phyloP scores from a whole-genome alignment of 192 early-diverging fungal genomes.

The Dispira parvispora region DNA sequence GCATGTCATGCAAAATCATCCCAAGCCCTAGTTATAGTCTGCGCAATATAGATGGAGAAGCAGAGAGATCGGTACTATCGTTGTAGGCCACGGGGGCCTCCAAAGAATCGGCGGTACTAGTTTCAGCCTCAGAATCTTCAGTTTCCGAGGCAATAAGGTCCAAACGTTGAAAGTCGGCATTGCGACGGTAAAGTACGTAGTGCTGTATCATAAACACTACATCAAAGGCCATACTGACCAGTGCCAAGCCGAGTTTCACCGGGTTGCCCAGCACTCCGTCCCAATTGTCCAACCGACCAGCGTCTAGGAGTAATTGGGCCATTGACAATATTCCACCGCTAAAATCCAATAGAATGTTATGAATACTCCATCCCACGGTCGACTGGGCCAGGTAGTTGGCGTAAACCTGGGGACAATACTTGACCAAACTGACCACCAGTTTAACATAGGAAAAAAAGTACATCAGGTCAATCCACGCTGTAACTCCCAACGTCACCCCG shows the following conservation, averaged over 20 bases:
- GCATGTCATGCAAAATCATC: no score
- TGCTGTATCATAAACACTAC: constrained; percentile 69
- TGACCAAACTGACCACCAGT: constrained; percentile 58
- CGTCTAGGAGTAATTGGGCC: constrained; percentile 62
- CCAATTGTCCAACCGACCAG: constrained; percentile 37
- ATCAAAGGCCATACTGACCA: constrained; percentile 67
- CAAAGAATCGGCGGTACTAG: no score
- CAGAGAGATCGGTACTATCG: no score
- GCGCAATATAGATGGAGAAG: no score
- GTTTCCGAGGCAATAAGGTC: background rate
- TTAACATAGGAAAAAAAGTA: constrained; percentile 68
- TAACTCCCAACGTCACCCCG: constrained; percentile 5
- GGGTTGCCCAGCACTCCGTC: constrained; percentile 39
- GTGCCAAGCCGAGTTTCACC: constrained; percentile 61
- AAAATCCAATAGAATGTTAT: constrained; percentile 76
- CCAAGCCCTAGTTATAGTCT: no score
- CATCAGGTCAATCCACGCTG: constrained; percentile 38
- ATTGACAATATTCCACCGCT: constrained; percentile 66
- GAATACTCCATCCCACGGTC: constrained; percentile 81
- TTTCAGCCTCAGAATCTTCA: no score
- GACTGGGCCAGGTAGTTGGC: constrained; percentile 57
- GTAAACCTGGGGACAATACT: constrained; percentile 59
- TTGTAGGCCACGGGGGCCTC: no score
- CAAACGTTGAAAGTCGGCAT: background rate
- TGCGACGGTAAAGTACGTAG: constrained; percentile 49